Evolutionary conservation across 306 rosid species (phyloP), one percentile per base, ranked within the genome.

Genomic region (Quercus glauca): DNA sequence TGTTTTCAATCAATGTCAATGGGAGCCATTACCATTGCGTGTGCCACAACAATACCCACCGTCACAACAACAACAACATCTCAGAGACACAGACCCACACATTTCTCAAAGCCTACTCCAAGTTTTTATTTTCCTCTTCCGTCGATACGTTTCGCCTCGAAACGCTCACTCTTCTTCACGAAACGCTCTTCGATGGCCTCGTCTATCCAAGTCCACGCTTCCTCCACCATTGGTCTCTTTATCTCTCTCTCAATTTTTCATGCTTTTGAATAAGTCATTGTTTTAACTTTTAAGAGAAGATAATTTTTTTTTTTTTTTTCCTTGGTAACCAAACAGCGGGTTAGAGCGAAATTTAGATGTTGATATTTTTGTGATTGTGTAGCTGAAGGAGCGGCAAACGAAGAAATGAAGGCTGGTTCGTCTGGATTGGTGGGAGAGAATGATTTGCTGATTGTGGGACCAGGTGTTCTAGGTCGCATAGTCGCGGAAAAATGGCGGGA

Each of bases 401-500:
- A 85, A 76, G 85, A 78, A 52, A 77, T 83, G 76, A 80, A 63
- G 53, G 59, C 37, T 63, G 64, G 89, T 23, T 82, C 91, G 64
- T 80, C 93, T 72, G 85, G 56, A 5, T 5, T 75, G 33, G 79
- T 91, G 65, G 91, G 93, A 78, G 79, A 85, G 10, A 81, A 90
- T 7, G 91, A 91, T 75, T 88, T 95, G 63, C 84, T 95, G 25
- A 88, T 95, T 21, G 97, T 93, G 19, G 99, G 99, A 76, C 98
- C 99, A 1, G 99, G 99, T 1, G 91, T 93, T 83, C 95, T 95
- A 19, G 99, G 98, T 64, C 97, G 99, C 69, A 84, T 93, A 68
- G 97, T 95, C 0, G 99, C 98, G 35, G 78, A 90, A 37, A 83
- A 86, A 79, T 95, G 99, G 99, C 90, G 89, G 26, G 78, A 93